Base-by-base conservation (phyloP, 2,329 filamentous ascomycete species). In the Herpotrichia juniperi region DNA sequence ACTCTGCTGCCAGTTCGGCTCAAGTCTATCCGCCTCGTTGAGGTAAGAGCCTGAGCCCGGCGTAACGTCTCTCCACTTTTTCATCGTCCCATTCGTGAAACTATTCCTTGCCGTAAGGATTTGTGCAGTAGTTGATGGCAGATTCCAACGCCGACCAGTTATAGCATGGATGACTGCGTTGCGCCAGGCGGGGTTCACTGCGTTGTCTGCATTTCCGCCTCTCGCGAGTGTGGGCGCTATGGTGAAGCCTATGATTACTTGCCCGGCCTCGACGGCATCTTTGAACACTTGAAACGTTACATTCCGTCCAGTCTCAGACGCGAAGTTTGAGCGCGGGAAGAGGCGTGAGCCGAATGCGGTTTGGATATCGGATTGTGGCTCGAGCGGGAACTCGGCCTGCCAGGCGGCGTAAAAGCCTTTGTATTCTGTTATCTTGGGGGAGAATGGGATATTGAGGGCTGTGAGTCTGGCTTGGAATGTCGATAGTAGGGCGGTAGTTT, bases 1-100 rank as follows among this genome's bases (percentile, higher is more conserved):
- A 11, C 67, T 66, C 28, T 63, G 21, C 48, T 74, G 68, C 54
- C 71, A 75, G 16, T 64, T 62, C 16, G 71, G 64, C 47, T 76
- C 71, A 25, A 69, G 61, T 1, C 65, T 59, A 61, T 75, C 66
- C 2, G 70, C 72, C 48, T 70, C 66, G 44, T 74, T 74, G 35
- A 71, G 12, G 51, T 74, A 74, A 1, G 63, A 61, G 1, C 68
- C 71, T 9, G 53, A 62, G 1, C 59, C 54, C 1, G 61, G 59
- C 9, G 61, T 59, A 10, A 66, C 31, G 30, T 64, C 61, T 12
- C 65, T 59, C 62, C 62, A 66, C 46, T 58, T 61, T 47, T 60
- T 50, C 62, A 66, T 61, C 4, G 59, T 64, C 8, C 54, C 58
- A 22, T 61, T 66, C 1, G 62, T 65, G 19, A 66, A 56, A 0